Percentiles rank a stretch among this genome's conserved stretches.
These are phyloP conservation scores for Coemansia sp. DNA, from an alignment of 192 early-diverging fungal species.

Conservation along the genomic window DNA sequence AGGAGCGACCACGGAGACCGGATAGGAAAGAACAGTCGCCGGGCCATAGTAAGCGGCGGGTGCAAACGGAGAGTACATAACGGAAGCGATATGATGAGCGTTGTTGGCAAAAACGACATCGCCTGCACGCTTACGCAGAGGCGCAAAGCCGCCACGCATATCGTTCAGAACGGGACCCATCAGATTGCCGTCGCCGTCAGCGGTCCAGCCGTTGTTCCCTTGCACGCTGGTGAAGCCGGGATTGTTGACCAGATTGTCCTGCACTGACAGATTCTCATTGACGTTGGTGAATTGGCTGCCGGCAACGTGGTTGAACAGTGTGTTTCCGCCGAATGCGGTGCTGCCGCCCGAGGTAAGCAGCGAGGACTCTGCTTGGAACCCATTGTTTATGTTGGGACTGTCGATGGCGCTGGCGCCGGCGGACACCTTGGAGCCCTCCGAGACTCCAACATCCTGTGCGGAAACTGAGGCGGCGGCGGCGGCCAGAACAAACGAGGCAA, in stretches of 20 bases:
- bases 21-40: background rate
- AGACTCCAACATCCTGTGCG: constrained; percentile 35
- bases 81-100: constrained; percentile 10
- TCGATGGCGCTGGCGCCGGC: constrained; percentile 31
- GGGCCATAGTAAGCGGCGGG: background rate
- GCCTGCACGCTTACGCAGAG: constrained; percentile 15
- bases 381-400: constrained; percentile 40
- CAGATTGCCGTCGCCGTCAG: constrained; percentile 28
- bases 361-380: constrained; percentile 24
- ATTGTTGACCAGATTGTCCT: constrained; percentile 41
- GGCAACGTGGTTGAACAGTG: constrained; percentile 26
- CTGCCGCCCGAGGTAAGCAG: constrained; percentile 14
- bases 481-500: constrained; percentile 14
- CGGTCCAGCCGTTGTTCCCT: constrained; percentile 36
- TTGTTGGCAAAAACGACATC: constrained; percentile 17
- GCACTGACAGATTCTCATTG: constrained; percentile 17
- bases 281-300: constrained; percentile 22
- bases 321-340: background rate
- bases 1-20: constrained; percentile 17
- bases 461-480: constrained; percentile 10
- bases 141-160: constrained; percentile 1
- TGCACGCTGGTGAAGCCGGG: constrained; percentile 11
- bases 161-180: constrained; percentile 29
- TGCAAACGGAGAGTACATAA: background rate
- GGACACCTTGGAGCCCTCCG: constrained; percentile 15